Percentiles rank a stretch among this genome's conserved stretches.
phyloP scores from a whole-genome alignment of 2,329 filamentous ascomycete species.

The Aureobasidium sp. region DNA sequence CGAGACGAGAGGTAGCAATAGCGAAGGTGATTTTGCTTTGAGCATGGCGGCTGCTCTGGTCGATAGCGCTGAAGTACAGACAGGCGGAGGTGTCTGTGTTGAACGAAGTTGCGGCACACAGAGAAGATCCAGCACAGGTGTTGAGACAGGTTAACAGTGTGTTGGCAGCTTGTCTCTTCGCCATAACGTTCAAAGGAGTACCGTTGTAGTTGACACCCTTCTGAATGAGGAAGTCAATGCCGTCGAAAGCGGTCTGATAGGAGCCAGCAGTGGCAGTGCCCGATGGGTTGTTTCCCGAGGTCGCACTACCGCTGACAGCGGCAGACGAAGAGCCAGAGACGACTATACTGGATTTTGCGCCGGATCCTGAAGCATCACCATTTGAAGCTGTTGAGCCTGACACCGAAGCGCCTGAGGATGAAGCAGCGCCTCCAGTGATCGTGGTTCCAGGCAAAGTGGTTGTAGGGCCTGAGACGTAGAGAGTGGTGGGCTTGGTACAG shows the following conservation, averaged over 20 bases:
- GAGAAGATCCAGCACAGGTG: background rate
- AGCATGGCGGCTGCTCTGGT: background rate
- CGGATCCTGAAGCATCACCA: background rate
- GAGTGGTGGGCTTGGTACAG: background rate
- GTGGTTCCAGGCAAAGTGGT: background rate
- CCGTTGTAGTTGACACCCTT: background rate
- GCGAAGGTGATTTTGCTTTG: background rate
- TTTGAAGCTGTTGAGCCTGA: background rate
- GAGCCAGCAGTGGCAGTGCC: background rate
- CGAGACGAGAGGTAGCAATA: background rate
- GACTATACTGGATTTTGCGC: background rate
- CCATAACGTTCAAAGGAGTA: background rate
- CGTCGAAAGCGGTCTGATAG: background rate
- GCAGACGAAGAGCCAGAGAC: background rate
- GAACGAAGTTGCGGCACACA: constrained; percentile 1
- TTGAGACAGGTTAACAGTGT: background rate
- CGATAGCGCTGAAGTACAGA: background rate
- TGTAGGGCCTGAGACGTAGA: background rate
- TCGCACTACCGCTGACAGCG: background rate
- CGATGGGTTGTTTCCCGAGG: background rate
- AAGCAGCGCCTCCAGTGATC: background rate
- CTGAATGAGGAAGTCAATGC: background rate
- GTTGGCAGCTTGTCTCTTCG: background rate
- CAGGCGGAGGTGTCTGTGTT: background rate
- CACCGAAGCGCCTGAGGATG: background rate